phyloP scores from a whole-genome alignment of 2,329 filamentous ascomycete species.

The Colletotrichum paranaense region DNA sequence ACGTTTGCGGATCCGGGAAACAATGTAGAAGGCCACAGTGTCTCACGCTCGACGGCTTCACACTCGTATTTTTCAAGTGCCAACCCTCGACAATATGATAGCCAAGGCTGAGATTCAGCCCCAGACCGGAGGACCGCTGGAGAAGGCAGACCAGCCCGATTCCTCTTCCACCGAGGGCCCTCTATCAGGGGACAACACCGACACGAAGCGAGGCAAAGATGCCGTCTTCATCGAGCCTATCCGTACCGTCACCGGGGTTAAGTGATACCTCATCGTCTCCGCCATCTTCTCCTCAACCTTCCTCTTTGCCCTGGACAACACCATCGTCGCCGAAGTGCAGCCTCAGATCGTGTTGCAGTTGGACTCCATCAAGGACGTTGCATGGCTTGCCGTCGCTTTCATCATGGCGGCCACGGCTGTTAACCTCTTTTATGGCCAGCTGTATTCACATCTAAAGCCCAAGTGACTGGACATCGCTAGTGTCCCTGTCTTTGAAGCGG shows the following conservation, averaged over 20 bases:
- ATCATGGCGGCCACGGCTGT: slow-evolving; percentile 18
- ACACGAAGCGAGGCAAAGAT: slow-evolving; percentile 15
- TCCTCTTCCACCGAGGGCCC: slow-evolving; percentile 13
- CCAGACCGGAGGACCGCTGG: background rate
- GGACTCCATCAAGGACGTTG: slow-evolving; percentile 47
- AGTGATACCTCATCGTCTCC: slow-evolving; percentile 37
- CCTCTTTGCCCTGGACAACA: slow-evolving; percentile 55
- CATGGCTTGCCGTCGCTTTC: slow-evolving; percentile 51
- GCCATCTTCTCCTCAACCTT: slow-evolving; percentile 38
- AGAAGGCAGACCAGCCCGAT: slow-evolving; percentile 13
- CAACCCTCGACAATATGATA: background rate
- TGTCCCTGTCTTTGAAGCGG: slow-evolving; percentile 50
- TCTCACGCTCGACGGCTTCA: too few relatives aligned
- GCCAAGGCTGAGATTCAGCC: background rate
- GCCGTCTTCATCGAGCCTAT: background rate
- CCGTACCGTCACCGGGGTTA: slow-evolving; percentile 21
- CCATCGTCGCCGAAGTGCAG: slow-evolving; percentile 58
- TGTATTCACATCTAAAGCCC: slow-evolving; percentile 46
- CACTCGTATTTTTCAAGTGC: too few relatives aligned
- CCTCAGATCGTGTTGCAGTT: slow-evolving; percentile 50
- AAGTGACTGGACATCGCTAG: slow-evolving; percentile 46
- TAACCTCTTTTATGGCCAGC: slow-evolving; percentile 35
- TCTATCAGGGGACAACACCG: slow-evolving; percentile 12
- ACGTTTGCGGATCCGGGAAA: too few relatives aligned
- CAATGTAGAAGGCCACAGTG: background rate